These are phyloP conservation scores for Plasmodium gonderi DNA, from an alignment of 169 alveolate species.

Conservation along the genomic window DNA sequence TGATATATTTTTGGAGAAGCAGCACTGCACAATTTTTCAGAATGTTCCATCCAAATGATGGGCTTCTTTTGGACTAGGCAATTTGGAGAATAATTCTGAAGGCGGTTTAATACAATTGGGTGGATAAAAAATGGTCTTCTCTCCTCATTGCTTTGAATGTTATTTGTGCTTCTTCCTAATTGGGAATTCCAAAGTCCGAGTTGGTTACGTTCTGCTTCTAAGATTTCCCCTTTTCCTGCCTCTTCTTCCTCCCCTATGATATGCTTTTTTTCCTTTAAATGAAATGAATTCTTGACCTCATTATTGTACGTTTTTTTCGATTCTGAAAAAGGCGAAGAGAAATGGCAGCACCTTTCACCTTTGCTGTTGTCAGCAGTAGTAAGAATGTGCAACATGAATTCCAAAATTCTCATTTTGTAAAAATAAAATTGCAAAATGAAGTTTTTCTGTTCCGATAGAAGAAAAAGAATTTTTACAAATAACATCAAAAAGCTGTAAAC, in stretches of 20 bases:
- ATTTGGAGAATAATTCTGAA: neutral
- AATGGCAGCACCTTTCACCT: neutral
- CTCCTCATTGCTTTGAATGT: neutral
- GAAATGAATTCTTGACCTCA: neutral
- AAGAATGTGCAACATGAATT: neutral
- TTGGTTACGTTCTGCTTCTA: neutral
- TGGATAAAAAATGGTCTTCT: neutral
- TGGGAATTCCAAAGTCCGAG: neutral
- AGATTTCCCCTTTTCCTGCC: neutral
- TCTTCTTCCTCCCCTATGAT: neutral
- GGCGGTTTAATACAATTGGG: neutral
- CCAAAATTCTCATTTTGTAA: conserved; percentile 42
- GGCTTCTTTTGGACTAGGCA: neutral
- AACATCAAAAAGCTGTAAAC: neutral
- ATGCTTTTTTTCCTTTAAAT: no score
- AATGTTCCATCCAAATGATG: neutral
- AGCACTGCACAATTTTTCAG: neutral
- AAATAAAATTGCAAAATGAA: conserved; percentile 25
- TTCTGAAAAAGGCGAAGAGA: neutral
- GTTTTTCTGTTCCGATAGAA: conserved; percentile 37
- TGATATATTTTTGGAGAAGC: neutral
- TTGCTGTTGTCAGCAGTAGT: neutral
- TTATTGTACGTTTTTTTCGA: neutral
- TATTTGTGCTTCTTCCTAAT: neutral
- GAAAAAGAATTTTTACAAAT: conserved; percentile 28